Base-by-base conservation (phyloP, 2,329 filamentous ascomycete species). In the Truncatella angustata region DNA sequence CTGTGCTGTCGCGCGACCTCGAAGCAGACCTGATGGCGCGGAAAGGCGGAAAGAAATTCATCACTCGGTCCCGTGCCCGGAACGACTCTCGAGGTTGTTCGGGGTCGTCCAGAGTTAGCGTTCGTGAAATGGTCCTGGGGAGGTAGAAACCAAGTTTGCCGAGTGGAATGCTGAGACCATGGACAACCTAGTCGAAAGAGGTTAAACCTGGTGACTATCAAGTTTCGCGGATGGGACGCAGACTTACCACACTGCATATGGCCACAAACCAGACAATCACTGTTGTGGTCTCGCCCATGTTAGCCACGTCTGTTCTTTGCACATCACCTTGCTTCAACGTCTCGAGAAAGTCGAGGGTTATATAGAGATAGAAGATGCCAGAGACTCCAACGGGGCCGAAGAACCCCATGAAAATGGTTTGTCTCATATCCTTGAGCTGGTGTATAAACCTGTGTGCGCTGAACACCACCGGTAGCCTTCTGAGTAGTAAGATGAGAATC, bases 361-460 rank as follows among this genome's bases (percentile, higher is more conserved):
- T 76, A 63, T 91, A 95, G 5, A 97, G 78, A 65, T 97, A 96
- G 66, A 96, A 97, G 18, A 96, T 81, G 1, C 91, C 92, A 14
- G 89, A 90, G 1, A 96, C 91, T 3, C 93, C 91, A 51, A 97
- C 92, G 0, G 92, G 92, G 0, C 92, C 92, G 58, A 97, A 97
- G 73, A 96, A 96, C 0, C 92, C 92, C 6, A 94, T 89, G 63
- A 96, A 96, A 0, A 89, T 71, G 2, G 91, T 91, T 59, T 96
- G 91, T 4, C 82, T 80, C 26, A 80, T 69, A 36, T 87, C 78
- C 52, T 91, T 82, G 37, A 96, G 91, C 65, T 96, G 90, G 26
- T 82, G 88, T 40, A 96, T 92, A 54, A 80, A 79, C 60, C 81
- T 87, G 65, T 92, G 87, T 68, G 93, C 75, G 0, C 78, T 81